phyloP scores from a whole-genome alignment of 2,329 filamentous ascomycete species.

The Aspergillus sergii region DNA sequence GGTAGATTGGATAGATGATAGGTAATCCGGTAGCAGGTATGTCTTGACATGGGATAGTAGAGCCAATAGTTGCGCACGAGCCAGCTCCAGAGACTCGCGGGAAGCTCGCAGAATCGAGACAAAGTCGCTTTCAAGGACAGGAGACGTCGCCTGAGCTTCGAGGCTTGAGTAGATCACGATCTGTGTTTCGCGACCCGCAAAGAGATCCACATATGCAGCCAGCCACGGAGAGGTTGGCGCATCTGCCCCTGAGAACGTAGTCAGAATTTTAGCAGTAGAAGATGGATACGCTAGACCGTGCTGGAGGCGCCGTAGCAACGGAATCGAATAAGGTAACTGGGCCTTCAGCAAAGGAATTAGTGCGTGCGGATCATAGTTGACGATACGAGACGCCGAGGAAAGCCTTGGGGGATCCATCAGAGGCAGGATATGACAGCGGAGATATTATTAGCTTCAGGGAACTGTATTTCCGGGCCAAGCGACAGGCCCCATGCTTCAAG shows the following conservation, averaged over 20 bases:
- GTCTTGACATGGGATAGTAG: slow-evolving; percentile 30
- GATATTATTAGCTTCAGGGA: slow-evolving; percentile 3
- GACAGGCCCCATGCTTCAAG: background rate
- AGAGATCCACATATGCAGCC: slow-evolving; percentile 44
- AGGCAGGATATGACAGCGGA: slow-evolving; percentile 3
- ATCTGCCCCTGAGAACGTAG: slow-evolving; percentile 31
- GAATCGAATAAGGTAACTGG: slow-evolving; percentile 41
- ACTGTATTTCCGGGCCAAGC: background rate
- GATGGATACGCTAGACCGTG: slow-evolving; percentile 36
- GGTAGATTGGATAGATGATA: slow-evolving; percentile 1
- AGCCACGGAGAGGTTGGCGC: slow-evolving; percentile 37
- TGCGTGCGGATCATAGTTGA: slow-evolving; percentile 16
- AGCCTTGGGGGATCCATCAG: slow-evolving; percentile 19
- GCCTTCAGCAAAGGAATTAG: slow-evolving; percentile 33
- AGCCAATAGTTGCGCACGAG: slow-evolving; percentile 31
- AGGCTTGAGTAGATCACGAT: slow-evolving; percentile 45
- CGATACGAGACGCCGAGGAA: slow-evolving; percentile 10
- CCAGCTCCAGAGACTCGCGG: slow-evolving; percentile 16
- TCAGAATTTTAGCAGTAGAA: slow-evolving; percentile 35
- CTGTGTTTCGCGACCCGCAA: slow-evolving; percentile 43
- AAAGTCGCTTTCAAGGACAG: background rate
- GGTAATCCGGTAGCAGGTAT: slow-evolving; percentile 19
- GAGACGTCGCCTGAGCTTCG: slow-evolving; percentile 26
- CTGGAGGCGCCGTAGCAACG: slow-evolving; percentile 43
- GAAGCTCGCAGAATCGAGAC: slow-evolving; percentile 19